phyloP scores from a whole-genome alignment of 768 basidiomycete species.

The Pisolithus tinctorius region DNA sequence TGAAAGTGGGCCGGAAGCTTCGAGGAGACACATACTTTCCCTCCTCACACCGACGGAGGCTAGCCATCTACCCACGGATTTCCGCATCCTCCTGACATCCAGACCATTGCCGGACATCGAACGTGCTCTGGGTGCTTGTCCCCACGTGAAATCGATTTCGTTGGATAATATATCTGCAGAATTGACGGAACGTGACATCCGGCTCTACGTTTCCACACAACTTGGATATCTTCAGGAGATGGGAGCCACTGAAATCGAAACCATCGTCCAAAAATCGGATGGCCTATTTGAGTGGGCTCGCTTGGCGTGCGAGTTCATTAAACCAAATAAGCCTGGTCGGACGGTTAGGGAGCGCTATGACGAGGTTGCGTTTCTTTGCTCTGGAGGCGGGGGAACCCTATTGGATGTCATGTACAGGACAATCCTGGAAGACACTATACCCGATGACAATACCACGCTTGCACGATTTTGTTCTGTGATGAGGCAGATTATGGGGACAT shows the following conservation, averaged over 20 bases:
- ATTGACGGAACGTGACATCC: background rate
- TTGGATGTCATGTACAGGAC: background rate
- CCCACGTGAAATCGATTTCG: background rate
- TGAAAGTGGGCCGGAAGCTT: background rate
- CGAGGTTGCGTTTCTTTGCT: background rate
- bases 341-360: background rate
- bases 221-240: background rate
- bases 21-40: background rate
- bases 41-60: background rate
- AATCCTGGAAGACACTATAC: background rate
- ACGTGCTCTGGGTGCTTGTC: background rate
- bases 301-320: constrained; percentile 2
- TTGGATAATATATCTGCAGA: background rate
- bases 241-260: background rate
- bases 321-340: background rate
- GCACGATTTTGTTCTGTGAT: background rate
- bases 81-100: background rate
- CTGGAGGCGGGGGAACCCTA: background rate
- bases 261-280: constrained; percentile 8
- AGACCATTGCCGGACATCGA: background rate
- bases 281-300: constrained; percentile 1
- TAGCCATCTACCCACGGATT: background rate
- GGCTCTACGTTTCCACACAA: background rate
- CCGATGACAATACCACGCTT: background rate
- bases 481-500: background rate